Conservation (phyloP, 192 early-diverging fungal genomes). For the Umbelopsis sp. region DNA sequence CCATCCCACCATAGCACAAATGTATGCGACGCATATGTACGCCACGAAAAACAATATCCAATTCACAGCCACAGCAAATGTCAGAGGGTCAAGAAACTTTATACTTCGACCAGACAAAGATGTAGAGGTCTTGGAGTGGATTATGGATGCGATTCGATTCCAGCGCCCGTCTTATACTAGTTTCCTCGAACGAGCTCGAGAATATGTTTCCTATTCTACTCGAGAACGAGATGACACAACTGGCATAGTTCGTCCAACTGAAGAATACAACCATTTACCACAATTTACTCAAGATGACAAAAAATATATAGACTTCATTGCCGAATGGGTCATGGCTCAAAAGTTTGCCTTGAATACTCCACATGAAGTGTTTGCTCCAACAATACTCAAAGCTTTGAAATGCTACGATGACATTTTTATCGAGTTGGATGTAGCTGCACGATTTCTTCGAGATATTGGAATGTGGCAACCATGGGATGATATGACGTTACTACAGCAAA, state of each 20-base stretch:
- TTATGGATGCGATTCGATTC: conserved; percentile 56
- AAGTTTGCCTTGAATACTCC: conserved; percentile 42
- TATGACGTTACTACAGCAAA: conserved; percentile 45
- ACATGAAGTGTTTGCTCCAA: conserved; percentile 50
- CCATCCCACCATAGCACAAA: conserved; percentile 32
- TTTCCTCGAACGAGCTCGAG: conserved; percentile 55
- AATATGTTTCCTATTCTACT: conserved; percentile 36
- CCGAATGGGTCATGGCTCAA: conserved; percentile 44
- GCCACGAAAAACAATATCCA: conserved; percentile 55
- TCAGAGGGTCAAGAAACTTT: conserved; percentile 57
- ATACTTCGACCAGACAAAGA: conserved; percentile 47
- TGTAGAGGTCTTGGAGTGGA: conserved; percentile 42
- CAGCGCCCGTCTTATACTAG: conserved; percentile 41
- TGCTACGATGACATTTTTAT: conserved; percentile 52
- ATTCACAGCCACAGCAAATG: conserved; percentile 47
- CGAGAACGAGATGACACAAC: conserved; percentile 24
- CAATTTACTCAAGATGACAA: conserved; percentile 51
- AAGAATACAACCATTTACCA: conserved; percentile 6
- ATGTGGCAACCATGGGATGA: conserved; percentile 84
- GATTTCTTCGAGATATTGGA: conserved; percentile 80
- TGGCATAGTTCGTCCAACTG: background rate
- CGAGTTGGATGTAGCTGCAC: conserved; percentile 49
- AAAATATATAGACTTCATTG: conserved; percentile 59
- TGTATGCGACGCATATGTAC: conserved; percentile 63
- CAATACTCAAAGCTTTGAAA: conserved; percentile 62